Evolutionary conservation across 768 basidiomycete genomes (phyloP).

Genomic region (Melanogaster broomeanus): DNA sequence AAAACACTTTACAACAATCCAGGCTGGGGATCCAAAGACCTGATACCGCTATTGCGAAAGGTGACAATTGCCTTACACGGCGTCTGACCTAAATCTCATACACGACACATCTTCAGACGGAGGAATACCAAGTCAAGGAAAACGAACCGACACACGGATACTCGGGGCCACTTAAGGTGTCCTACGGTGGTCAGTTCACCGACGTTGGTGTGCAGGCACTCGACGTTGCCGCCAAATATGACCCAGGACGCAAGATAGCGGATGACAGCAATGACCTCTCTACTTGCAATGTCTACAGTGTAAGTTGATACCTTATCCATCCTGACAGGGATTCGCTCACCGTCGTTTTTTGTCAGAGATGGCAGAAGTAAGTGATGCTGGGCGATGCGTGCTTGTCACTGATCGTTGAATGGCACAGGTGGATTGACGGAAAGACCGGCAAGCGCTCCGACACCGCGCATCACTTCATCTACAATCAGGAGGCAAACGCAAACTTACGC

Average conservation of each 20-base stretch:
- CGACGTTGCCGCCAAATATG: conserved; percentile 45
- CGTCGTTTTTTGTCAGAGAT: conserved; percentile 38
- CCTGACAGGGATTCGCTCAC: neutral
- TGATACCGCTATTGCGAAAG: conserved; percentile 27
- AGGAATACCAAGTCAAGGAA: conserved; percentile 20
- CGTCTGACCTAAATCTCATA: neutral
- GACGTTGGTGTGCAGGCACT: conserved; percentile 49
- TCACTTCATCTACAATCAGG: conserved; percentile 50
- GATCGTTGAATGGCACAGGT: conserved; percentile 37
- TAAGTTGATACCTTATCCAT: conserved; percentile 26
- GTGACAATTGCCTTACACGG: conserved; percentile 2
- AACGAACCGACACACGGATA: conserved; percentile 21
- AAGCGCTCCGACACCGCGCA: conserved; percentile 58
- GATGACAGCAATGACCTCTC: conserved; percentile 50
- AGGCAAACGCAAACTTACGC: conserved; percentile 42
- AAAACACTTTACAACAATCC: conserved; percentile 8
- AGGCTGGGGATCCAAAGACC: conserved; percentile 29
- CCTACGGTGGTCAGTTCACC: conserved; percentile 31
- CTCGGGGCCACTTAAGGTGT: conserved; percentile 24
- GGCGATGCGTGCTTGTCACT: neutral
- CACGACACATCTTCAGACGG: conserved; percentile 9
- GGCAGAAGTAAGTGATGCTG: conserved; percentile 46
- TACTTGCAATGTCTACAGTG: conserved; percentile 48
- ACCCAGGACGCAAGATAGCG: conserved; percentile 43
- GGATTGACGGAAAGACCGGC: conserved; percentile 52